These are phyloP conservation scores for Stereocaulon alpinum DNA, from an alignment of 495 filamentous ascomycete genomes.

Conservation along the genomic window DNA sequence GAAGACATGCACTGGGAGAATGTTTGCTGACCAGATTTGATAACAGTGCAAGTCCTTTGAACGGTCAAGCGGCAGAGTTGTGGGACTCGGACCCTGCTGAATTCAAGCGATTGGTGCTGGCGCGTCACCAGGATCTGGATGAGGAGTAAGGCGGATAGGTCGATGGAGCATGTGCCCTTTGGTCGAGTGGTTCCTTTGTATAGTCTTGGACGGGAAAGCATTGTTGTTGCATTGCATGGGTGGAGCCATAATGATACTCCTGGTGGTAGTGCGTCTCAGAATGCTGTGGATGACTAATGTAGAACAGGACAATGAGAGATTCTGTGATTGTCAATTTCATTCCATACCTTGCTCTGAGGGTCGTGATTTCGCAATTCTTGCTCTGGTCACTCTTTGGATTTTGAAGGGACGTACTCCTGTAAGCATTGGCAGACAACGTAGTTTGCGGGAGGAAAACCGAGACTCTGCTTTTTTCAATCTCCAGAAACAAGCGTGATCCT, in stretches of 20 bases:
- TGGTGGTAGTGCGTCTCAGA: too few species aligned
- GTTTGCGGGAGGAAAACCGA: too few species aligned
- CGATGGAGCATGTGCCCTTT: neutral
- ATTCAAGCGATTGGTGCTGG: constrained; percentile 69
- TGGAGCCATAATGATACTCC: neutral
- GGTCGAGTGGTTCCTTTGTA: neutral
- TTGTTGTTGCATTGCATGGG: neutral
- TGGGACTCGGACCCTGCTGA: constrained; percentile 86
- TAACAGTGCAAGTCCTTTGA: constrained; percentile 77
- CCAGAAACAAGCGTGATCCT: too few species aligned
- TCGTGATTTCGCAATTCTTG: too few species aligned
- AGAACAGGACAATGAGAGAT: too few species aligned
- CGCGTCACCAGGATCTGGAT: constrained; percentile 50
- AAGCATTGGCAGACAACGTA: too few species aligned
- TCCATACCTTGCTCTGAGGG: too few species aligned
- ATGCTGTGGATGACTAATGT: too few species aligned
- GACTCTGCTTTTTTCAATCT: too few species aligned
- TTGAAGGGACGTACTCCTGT: too few species aligned
- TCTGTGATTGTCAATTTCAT: too few species aligned
- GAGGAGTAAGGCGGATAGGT: constrained; percentile 25
- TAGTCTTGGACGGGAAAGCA: neutral
- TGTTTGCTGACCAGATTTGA: neutral
- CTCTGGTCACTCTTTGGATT: too few species aligned
- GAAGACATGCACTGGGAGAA: neutral
- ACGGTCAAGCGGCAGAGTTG: constrained; percentile 89